These are phyloP conservation scores for Globisporangium sylvaticum DNA, from an alignment of 352 stramenopile genomes.

Conservation along the genomic window DNA sequence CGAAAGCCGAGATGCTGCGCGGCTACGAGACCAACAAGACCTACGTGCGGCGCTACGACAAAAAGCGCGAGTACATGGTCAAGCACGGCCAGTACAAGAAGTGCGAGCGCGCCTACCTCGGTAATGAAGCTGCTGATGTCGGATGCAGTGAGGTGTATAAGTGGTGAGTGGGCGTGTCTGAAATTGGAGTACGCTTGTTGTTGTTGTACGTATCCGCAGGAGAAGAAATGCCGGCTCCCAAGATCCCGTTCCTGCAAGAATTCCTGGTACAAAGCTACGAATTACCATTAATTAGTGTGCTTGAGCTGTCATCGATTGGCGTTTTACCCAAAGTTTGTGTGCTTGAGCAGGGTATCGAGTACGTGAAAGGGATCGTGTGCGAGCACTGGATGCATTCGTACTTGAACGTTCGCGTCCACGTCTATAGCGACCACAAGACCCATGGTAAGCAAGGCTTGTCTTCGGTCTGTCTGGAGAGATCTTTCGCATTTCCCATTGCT, in stretches of 20 bases:
- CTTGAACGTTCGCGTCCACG: slow-evolving; percentile 45
- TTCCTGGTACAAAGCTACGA: slow-evolving; percentile 33
- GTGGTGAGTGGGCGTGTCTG: too few relatives aligned
- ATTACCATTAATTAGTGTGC: background rate
- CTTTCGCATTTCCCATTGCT: background rate
- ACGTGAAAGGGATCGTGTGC: slow-evolving; percentile 47
- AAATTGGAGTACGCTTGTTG: background rate
- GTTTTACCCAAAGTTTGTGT: background rate
- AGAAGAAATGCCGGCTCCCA: slow-evolving; percentile 51
- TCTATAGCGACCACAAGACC: slow-evolving; percentile 47
- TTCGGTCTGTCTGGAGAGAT: background rate
- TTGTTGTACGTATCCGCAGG: slow-evolving; percentile 3
- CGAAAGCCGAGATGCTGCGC: slow-evolving; percentile 50
- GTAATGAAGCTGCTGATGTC: too few relatives aligned
- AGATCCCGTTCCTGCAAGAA: slow-evolving; percentile 44
- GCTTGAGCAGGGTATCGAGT: slow-evolving; percentile 45
- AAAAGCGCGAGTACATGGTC: slow-evolving; percentile 72
- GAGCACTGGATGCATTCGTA: slow-evolving; percentile 65
- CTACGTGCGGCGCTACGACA: slow-evolving; percentile 66
- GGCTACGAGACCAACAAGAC: slow-evolving; percentile 70
- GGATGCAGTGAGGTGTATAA: too few relatives aligned
- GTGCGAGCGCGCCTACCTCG: slow-evolving; percentile 69
- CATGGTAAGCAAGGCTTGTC: slow-evolving; percentile 22
- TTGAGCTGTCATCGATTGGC: background rate
- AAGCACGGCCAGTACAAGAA: slow-evolving; percentile 59